phyloP scores from a whole-genome alignment of 2,329 filamentous ascomycete species.

The Akanthomyces lecanii region DNA sequence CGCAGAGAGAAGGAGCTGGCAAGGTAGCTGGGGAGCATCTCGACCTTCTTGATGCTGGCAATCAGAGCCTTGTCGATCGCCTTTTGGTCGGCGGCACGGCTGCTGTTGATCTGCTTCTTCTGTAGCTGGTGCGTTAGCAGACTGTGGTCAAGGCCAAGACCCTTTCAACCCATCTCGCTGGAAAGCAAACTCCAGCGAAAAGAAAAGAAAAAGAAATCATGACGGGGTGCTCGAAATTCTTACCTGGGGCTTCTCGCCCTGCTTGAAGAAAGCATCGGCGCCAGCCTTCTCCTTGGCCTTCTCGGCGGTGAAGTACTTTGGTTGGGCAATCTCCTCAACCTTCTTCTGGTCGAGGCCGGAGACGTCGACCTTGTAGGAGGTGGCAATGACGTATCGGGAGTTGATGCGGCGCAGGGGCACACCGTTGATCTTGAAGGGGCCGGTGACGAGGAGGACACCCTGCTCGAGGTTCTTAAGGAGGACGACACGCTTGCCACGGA shows the following conservation, averaged over 20 bases:
- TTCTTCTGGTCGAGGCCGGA: conserved; percentile 84
- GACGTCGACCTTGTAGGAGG: conserved; percentile 80
- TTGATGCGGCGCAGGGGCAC: conserved; percentile 94
- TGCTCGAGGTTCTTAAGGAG: conserved; percentile 97
- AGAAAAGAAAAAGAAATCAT: not conserved
- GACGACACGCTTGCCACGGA: conserved; percentile 99
- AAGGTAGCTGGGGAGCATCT: conserved; percentile 90
- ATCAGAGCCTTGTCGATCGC: conserved; percentile 94
- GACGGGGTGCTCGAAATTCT: conserved; percentile 28
- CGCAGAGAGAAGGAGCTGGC: conserved; percentile 95
- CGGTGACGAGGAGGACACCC: conserved; percentile 97
- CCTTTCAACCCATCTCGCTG: not conserved
- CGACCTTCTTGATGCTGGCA: conserved; percentile 97
- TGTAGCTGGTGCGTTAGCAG: conserved; percentile 46
- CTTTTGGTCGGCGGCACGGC: conserved; percentile 96
- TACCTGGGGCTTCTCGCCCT: conserved; percentile 97
- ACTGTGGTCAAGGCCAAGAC: not conserved
- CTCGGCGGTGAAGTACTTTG: conserved; percentile 94
- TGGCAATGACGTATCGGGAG: conserved; percentile 89
- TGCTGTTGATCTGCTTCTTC: conserved; percentile 96
- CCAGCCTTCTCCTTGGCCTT: conserved; percentile 92
- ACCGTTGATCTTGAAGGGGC: conserved; percentile 99
- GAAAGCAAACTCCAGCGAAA: too few species aligned
- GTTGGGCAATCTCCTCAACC: conserved; percentile 70
- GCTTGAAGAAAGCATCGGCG: conserved; percentile 99